Evolutionary conservation across 2,329 filamentous ascomycete genomes (phyloP).

Genomic region (Cadophora malorum): DNA sequence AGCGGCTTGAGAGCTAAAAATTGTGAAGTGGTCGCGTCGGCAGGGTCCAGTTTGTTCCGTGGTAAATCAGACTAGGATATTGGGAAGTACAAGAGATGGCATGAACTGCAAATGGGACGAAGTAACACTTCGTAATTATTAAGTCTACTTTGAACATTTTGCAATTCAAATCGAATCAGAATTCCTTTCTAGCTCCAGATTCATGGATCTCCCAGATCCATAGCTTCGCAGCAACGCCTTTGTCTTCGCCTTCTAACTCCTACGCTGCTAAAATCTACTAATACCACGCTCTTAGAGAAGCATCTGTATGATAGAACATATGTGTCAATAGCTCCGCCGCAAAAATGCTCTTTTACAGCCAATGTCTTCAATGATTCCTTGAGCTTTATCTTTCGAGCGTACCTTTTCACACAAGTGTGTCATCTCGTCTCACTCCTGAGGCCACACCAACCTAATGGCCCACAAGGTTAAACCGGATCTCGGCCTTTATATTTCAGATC

Average conservation of each 20-base stretch:
- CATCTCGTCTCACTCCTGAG: constrained; percentile 25
- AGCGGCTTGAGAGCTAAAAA: constrained; percentile 5
- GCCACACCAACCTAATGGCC: constrained; percentile 31
- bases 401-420: neutral
- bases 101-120: neutral
- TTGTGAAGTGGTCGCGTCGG: constrained; percentile 10
- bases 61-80: constrained; percentile 6
- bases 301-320: neutral
- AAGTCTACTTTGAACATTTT: neutral
- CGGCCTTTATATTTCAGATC: constrained; percentile 28
- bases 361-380: neutral
- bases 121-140: too few relatives aligned
- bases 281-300: neutral
- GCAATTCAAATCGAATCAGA: neutral
- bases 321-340: neutral
- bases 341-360: too few relatives aligned
- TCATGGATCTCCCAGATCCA: neutral
- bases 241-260: constrained; percentile 7
- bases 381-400: neutral
- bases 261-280: neutral
- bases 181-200: neutral
- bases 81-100: neutral
- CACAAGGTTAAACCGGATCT: constrained; percentile 31
- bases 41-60: constrained; percentile 13
- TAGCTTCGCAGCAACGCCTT: constrained; percentile 9